These are phyloP conservation scores for Fusarium sp. DNA, from an alignment of 2,329 filamentous ascomycete genomes.

Conservation along the genomic window DNA sequence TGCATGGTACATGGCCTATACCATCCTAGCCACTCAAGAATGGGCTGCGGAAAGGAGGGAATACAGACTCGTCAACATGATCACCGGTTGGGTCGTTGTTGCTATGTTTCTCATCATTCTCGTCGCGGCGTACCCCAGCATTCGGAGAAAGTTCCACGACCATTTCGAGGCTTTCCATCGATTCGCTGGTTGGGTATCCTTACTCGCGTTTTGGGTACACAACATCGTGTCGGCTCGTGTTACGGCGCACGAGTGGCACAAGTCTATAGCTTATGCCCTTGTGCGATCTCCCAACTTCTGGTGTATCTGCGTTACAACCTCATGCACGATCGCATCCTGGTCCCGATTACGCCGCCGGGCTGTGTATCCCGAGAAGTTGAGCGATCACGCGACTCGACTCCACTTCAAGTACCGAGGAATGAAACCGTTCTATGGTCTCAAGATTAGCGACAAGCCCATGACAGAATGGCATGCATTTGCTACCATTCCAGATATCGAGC, in stretches of 20 bases:
- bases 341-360: neutral
- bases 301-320: constrained; percentile 18
- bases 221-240: constrained; percentile 14
- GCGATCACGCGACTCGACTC: constrained; percentile 13
- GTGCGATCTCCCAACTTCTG: constrained; percentile 19
- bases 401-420: constrained; percentile 24
- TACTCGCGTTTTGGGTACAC: constrained; percentile 6
- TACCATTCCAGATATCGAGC: constrained; percentile 12
- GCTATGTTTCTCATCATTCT: constrained; percentile 12
- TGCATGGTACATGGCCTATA: constrained; percentile 3
- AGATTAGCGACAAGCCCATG: constrained; percentile 20
- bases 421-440: constrained; percentile 19
- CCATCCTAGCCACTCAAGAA: constrained; percentile 4
- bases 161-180: constrained; percentile 20
- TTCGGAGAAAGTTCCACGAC: constrained; percentile 15
- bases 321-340: constrained; percentile 9
- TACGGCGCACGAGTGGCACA: constrained; percentile 3
- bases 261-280: neutral
- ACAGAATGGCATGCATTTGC: constrained; percentile 18
- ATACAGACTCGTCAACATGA: constrained; percentile 9
- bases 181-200: constrained; percentile 9
- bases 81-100: constrained; percentile 9
- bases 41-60: neutral
- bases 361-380: constrained; percentile 14
- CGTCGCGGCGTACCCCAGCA: neutral